These are phyloP conservation scores for Mycena galopus DNA, from an alignment of 768 basidiomycete species.

Conservation along the genomic window DNA sequence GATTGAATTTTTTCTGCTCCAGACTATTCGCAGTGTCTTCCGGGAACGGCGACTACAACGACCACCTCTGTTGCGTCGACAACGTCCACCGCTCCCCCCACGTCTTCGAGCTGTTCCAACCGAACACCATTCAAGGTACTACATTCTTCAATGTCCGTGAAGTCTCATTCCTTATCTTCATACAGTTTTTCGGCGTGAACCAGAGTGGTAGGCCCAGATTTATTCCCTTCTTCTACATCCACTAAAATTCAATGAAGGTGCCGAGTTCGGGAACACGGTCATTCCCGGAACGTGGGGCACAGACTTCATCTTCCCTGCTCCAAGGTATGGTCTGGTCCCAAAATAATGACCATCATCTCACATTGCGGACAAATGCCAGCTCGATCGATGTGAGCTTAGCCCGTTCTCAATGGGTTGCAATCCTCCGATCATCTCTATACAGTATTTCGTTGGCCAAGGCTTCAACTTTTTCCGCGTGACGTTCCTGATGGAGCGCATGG, in stretches of 20 bases:
- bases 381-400: constrained; percentile 48
- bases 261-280: constrained; percentile 66
- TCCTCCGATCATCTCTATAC: constrained; percentile 44
- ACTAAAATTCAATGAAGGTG: constrained; percentile 37
- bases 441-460: constrained; percentile 68
- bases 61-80: constrained; percentile 41
- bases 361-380: constrained; percentile 58
- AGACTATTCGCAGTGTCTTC: constrained; percentile 66
- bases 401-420: not conserved
- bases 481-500: constrained; percentile 70
- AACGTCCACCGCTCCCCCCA: constrained; percentile 44
- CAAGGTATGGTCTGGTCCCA: not conserved
- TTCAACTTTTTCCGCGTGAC: constrained; percentile 63
- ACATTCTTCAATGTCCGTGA: not conserved
- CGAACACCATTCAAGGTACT: constrained; percentile 64
- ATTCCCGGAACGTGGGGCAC: constrained; percentile 61
- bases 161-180: not conserved
- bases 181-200: constrained; percentile 70
- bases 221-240: not conserved
- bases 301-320: constrained; percentile 44
- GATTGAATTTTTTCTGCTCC: constrained; percentile 1
- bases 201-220: constrained; percentile 56
- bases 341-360: not conserved
- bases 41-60: constrained; percentile 34
- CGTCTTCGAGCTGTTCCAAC: constrained; percentile 43